A percentile compares a stretch with the other conserved stretches of the same genome.
These are phyloP conservation scores for Blastobotrys peoriensis DNA, from an alignment of 805 yeast species.

Conservation along the genomic window DNA sequence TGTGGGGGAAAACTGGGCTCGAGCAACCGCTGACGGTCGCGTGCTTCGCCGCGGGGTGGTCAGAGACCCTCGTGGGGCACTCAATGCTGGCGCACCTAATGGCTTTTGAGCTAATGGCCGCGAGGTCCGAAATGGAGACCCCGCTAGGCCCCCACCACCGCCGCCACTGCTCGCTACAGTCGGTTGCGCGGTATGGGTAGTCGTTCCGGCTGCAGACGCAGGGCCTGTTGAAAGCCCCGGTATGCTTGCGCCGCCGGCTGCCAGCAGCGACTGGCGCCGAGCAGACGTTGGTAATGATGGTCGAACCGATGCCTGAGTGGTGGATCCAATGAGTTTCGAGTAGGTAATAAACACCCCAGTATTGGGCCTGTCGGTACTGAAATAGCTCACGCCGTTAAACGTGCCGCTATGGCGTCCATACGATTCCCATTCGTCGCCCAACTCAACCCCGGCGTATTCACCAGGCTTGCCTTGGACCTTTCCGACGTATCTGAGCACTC, in stretches of 20 bases:
- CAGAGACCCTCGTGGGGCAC: neutral
- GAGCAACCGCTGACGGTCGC: neutral
- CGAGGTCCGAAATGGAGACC: neutral
- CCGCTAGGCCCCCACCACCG: too few relatives aligned
- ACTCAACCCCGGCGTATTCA: conserved; percentile 79
- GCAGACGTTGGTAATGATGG: conserved; percentile 4
- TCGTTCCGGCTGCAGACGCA: conserved; percentile 2
- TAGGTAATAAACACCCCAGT: conserved; percentile 67
- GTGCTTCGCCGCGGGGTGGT: neutral
- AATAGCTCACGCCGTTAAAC: conserved; percentile 64
- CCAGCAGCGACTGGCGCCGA: neutral
- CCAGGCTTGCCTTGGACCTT: conserved; percentile 67
- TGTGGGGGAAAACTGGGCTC: neutral
- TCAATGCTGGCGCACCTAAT: neutral
- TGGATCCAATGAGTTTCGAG: conserved; percentile 24
- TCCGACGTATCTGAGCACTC: conserved; percentile 66
- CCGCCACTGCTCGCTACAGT: too few relatives aligned
- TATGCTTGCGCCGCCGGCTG: neutral
- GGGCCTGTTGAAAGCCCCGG: too few relatives aligned
- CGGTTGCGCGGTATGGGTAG: neutral
- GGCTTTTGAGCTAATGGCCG: neutral
- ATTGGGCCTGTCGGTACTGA: conserved; percentile 53
- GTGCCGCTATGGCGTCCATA: conserved; percentile 86
- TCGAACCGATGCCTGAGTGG: conserved; percentile 3
- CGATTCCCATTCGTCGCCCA: conserved; percentile 54